phyloP scores from a whole-genome alignment of 345 rosid species.

The Bruguiera gymnorhiza region DNA sequence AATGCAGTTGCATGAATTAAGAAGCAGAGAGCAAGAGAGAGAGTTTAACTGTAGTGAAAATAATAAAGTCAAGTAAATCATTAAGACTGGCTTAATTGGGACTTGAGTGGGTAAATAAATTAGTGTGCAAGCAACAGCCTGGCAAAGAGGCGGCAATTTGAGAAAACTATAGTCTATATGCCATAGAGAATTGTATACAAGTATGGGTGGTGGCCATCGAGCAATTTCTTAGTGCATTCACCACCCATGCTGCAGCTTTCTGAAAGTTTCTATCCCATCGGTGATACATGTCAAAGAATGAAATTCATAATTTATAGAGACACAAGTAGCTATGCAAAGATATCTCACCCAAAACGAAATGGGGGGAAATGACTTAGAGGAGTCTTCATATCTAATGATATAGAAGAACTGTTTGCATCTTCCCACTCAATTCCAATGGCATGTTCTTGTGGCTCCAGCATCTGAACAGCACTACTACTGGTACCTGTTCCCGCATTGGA shows the following conservation, averaged over 20 bases:
- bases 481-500: constrained; percentile 42
- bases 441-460: constrained; percentile 63
- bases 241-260: constrained; percentile 2
- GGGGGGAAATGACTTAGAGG: constrained; percentile 97
- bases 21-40: neutral
- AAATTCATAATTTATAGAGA: constrained; percentile 1
- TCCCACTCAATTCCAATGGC: constrained; percentile 74
- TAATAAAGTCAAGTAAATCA: neutral
- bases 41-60: neutral
- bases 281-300: neutral
- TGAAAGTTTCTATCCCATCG: constrained; percentile 1
- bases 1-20: constrained; percentile 1
- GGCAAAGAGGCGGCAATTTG: neutral
- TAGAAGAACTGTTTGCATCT: constrained; percentile 57
- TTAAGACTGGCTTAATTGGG: neutral
- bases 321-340: constrained; percentile 1
- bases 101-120: neutral
- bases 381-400: constrained; percentile 86
- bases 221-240: neutral
- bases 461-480: constrained; percentile 53
- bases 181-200: neutral
- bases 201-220: neutral
- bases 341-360: constrained; percentile 88
- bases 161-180: neutral
- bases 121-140: neutral